Evolutionary conservation across 768 basidiomycete species (phyloP).

Genomic region (Lyophyllum shimeji): DNA sequence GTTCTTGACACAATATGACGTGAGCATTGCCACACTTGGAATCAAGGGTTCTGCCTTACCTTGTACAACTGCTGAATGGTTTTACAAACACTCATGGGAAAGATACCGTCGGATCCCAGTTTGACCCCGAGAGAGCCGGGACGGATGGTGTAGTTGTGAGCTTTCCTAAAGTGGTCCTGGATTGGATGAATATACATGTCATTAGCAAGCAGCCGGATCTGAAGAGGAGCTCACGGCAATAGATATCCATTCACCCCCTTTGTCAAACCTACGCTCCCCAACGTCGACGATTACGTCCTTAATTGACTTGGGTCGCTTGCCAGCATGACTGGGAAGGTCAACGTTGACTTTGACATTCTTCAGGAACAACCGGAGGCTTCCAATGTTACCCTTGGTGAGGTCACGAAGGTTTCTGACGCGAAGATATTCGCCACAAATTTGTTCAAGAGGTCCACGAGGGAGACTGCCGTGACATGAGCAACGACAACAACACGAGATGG

Average conservation of each 20-base stretch:
- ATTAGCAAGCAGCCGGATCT: neutral
- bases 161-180: conserved; percentile 27
- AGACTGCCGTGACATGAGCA: conserved; percentile 19
- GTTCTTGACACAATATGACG: too few species aligned
- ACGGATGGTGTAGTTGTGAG: conserved; percentile 22
- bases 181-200: neutral
- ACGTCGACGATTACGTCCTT: conserved; percentile 27
- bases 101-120: conserved; percentile 24
- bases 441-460: conserved; percentile 20
- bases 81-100: conserved; percentile 25
- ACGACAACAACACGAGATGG: neutral
- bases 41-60: conserved; percentile 19
- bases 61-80: conserved; percentile 30
- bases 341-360: conserved; percentile 29
- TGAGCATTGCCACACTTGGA: too few species aligned
- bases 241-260: conserved; percentile 21
- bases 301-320: conserved; percentile 24
- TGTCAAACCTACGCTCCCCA: conserved; percentile 25
- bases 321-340: conserved; percentile 15
- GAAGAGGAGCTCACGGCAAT: conserved; percentile 22
- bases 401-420: conserved; percentile 16
- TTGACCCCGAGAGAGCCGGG: conserved; percentile 25
- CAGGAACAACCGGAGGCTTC: conserved; percentile 25
- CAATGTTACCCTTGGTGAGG: conserved; percentile 15
- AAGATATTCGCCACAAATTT: conserved; percentile 21